Evolutionary conservation across 1,139 yeast genomes (phyloP).

Genomic region (Geotrichum carabidarum): DNA sequence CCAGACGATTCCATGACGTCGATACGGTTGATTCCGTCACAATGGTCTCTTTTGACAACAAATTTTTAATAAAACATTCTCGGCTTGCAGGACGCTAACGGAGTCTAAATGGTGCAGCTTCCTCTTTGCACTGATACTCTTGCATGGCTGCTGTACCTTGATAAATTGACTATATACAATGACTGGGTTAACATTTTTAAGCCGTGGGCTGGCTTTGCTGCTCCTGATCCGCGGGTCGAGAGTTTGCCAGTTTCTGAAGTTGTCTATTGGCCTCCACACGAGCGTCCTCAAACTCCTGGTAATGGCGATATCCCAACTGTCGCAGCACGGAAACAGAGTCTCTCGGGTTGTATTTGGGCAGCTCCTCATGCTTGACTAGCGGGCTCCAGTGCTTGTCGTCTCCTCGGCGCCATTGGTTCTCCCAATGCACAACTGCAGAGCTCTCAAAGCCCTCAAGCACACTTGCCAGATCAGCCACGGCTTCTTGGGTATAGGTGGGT

Average conservation of each 20-base stretch:
- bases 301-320: conserved; percentile 19
- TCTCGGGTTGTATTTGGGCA: conserved; percentile 60
- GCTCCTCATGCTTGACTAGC: conserved; percentile 49
- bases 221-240: not conserved
- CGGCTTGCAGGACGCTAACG: no score
- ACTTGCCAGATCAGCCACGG: conserved; percentile 78
- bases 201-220: not conserved
- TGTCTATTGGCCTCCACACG: conserved; percentile 7
- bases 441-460: conserved; percentile 56
- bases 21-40: no score
- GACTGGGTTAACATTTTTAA: not conserved
- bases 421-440: conserved; percentile 66
- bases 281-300: conserved; percentile 13
- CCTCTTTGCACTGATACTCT: not conserved
- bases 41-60: no score
- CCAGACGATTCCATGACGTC: no score
- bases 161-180: conserved; percentile 2
- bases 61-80: no score
- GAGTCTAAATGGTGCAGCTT: no score
- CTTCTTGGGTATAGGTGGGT: conserved; percentile 87
- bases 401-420: conserved; percentile 80
- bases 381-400: conserved; percentile 57
- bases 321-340: conserved; percentile 33
- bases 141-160: not conserved
- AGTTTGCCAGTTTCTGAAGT: not conserved